phyloP scores from a whole-genome alignment of 257 asterid genomes.

The Plectranthus barbatus region DNA sequence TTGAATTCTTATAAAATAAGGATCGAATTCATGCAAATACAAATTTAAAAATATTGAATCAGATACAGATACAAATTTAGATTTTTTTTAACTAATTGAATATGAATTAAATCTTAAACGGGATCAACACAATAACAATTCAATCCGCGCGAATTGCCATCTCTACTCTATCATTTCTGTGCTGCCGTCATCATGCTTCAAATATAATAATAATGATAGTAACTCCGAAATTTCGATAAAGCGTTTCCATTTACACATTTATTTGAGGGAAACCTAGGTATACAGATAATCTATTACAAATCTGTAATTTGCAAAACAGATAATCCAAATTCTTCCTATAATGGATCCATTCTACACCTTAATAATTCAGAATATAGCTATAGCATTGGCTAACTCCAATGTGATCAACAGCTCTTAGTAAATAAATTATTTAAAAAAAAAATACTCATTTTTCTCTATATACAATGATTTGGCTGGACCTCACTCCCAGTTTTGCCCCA shows the following conservation, averaged over 20 bases:
- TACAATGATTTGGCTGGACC: constrained; percentile 6
- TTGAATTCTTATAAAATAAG: too few relatives aligned
- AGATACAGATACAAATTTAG: too few relatives aligned
- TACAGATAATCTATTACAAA: constrained; percentile 10
- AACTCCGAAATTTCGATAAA: not conserved
- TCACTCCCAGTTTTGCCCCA: not conserved
- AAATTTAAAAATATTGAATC: too few relatives aligned
- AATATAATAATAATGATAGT: too few relatives aligned
- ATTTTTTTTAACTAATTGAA: too few relatives aligned
- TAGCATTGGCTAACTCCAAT: not conserved
- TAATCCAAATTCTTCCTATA: constrained; percentile 12
- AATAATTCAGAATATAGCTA: not conserved
- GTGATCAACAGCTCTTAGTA: constrained; percentile 1
- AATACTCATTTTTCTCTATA: not conserved
- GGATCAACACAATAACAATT: too few relatives aligned
- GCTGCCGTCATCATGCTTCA: too few relatives aligned
- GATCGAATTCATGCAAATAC: too few relatives aligned
- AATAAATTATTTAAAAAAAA: too few relatives aligned
- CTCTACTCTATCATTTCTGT: too few relatives aligned
- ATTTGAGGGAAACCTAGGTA: not conserved
- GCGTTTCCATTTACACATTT: not conserved
- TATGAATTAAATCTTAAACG: too few relatives aligned
- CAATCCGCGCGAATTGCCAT: too few relatives aligned
- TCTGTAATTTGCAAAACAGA: not conserved
- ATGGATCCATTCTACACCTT: constrained; percentile 3